Base-by-base conservation (phyloP, 352 stramenopile genomes). In the Phytophthora ramorum region DNA sequence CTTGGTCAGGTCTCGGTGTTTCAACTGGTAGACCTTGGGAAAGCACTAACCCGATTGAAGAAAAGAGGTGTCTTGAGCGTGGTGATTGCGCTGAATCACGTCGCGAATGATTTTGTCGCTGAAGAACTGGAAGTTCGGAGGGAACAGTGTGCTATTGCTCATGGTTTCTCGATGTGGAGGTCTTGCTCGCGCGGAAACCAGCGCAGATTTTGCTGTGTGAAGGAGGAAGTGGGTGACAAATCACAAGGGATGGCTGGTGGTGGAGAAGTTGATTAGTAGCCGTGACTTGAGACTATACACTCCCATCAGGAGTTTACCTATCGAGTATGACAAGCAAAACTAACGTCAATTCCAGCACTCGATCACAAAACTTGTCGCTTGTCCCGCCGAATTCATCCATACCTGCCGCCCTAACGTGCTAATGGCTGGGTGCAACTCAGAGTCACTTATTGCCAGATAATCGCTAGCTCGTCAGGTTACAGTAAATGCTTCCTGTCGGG, bases 341-440 rank as follows among this genome's bases (percentile, higher is more conserved):
- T 49, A 58, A 41, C 22, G 37, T 48, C 51, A 58, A 58, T 49
- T 58, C 22, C 16, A 46, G 14, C 19, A 57, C 20, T 47, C 22
- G 49, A 58, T 58, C 34, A 19, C 38, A 13, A 41, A 45, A 58
- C 30, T 17, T 47, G 34, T 46, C 13, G 20, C 22, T 32, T 20
- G 22, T 24, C 22, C 2, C 32, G 32, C 34, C 24, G 28, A 34
- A 34, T 32, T 32, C 26, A 32, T 32, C 26, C 24, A 28, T 6
- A 34, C 28, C 7, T 12, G 28, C 7, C 12, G 28, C 28, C 28
- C 28, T 34, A 34, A 34, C 28, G 0, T 12, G 28, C 28, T 34
- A 34, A 34, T 7, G 28, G 28, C 28, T n/a, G n/a, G n/a, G n/a
- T n/a, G n/a, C n/a, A n/a, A n/a, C n/a, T n/a, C n/a, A n/a, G n/a